These are phyloP conservation scores for Elongisporangium undulatum DNA, from an alignment of 352 stramenopile species.

Conservation along the genomic window DNA sequence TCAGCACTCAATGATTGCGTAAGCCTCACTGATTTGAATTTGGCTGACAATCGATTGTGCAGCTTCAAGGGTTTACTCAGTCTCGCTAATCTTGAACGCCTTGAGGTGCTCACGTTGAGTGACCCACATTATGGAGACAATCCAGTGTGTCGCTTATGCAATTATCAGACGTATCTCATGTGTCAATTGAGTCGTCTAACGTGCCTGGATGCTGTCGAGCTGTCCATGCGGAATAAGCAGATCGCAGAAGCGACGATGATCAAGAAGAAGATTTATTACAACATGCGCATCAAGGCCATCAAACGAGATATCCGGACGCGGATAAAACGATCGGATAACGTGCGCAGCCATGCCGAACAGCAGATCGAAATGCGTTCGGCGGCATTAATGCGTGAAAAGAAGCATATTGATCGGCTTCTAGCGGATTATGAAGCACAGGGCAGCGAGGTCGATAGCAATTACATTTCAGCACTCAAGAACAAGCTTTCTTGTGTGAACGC, in stretches of 20 bases:
- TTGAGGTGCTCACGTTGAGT: constrained; percentile 65
- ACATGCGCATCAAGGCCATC: constrained; percentile 91
- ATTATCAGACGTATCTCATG: constrained; percentile 91
- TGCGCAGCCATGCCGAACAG: constrained; percentile 41
- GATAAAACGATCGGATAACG: constrained; percentile 39
- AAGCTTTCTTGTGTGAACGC: constrained; percentile 39
- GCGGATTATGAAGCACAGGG: constrained; percentile 5
- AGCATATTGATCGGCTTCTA: constrained; percentile 59
- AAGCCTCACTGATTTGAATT: constrained; percentile 74
- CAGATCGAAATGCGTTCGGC: constrained; percentile 44
- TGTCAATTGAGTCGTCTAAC: constrained; percentile 74
- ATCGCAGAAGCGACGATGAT: constrained; percentile 89
- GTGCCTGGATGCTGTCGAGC: constrained; percentile 70
- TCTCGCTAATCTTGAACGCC: constrained; percentile 59
- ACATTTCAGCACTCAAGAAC: constrained; percentile 18
- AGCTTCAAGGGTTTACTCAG: constrained; percentile 86
- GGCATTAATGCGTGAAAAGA: constrained; percentile 45
- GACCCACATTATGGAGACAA: constrained; percentile 91
- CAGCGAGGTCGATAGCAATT: constrained; percentile 9
- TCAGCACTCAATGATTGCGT: constrained; percentile 44
- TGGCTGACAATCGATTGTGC: constrained; percentile 78
- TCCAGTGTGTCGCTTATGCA: constrained; percentile 88
- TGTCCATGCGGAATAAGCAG: constrained; percentile 79
- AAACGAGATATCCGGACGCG: constrained; percentile 70
- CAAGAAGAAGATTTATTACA: constrained; percentile 96